Percentiles rank a stretch among this genome's conserved stretches.
Evolutionary conservation across 202 grass and related monocot species (phyloP).

Genomic region (Schoenoplectus tabernaemontani): DNA sequence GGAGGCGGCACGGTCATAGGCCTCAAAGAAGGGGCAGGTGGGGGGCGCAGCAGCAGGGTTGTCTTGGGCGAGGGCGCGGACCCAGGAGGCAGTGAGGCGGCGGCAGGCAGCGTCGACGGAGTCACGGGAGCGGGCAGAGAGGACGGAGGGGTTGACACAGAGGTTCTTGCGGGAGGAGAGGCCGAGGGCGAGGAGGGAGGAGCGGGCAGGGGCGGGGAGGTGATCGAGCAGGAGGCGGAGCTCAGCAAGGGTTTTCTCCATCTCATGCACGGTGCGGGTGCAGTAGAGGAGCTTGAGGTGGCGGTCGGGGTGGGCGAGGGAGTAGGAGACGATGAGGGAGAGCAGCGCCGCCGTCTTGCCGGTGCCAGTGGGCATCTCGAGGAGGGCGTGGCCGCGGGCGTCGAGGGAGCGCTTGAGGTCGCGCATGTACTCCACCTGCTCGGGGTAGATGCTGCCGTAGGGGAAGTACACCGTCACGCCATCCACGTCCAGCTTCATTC

Average conservation of each 20-base stretch:
- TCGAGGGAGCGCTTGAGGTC: conserved; percentile 84
- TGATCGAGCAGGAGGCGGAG: conserved; percentile 67
- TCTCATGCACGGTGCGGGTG: conserved; percentile 97
- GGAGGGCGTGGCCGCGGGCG: conserved; percentile 79
- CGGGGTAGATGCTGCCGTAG: conserved; percentile 89
- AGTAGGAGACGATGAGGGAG: conserved; percentile 78
- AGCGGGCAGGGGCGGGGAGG: conserved; percentile 35
- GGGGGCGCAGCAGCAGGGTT: conserved; percentile 35
- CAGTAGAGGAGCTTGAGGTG: conserved; percentile 85
- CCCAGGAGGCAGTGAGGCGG: conserved; percentile 75
- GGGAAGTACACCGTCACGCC: conserved; percentile 83
- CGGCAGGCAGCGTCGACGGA: conserved; percentile 88
- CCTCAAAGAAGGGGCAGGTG: conserved; percentile 67
- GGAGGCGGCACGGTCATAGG: conserved; percentile 51
- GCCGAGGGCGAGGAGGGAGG: conserved; percentile 68
- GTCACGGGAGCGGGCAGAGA: conserved; percentile 55
- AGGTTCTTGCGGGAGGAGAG: conserved; percentile 97
- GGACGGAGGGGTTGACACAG: conserved; percentile 59
- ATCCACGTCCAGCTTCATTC: conserved; percentile 66
- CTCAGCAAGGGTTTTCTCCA: conserved; percentile 92
- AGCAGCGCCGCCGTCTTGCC: conserved; percentile 86
- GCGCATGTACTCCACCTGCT: conserved; percentile 92
- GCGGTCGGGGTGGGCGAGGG: conserved; percentile 41
- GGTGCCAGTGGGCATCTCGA: conserved; percentile 95
- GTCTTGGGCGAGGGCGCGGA: conserved; percentile 51